These are phyloP conservation scores for Leishmania tropica DNA, from an alignment of 208 protist genomes.

Conservation along the genomic window DNA sequence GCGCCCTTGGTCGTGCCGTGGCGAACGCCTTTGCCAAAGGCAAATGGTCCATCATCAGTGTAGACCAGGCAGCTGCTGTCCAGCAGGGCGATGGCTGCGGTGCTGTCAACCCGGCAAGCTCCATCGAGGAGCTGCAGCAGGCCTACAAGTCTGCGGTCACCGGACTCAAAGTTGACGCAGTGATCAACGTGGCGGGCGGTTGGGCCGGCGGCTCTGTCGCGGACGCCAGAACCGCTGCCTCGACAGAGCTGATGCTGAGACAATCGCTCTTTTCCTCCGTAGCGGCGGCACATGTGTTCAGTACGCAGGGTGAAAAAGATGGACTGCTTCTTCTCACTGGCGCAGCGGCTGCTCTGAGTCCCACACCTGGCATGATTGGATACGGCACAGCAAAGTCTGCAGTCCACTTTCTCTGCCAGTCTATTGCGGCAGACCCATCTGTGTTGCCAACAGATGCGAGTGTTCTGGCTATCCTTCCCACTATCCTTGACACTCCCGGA, in stretches of 20 bases:
- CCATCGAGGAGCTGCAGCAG: conserved; percentile 35
- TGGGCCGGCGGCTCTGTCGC: conserved; percentile 62
- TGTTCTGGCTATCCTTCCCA: conserved; percentile 73
- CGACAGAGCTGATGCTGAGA: conserved; percentile 70
- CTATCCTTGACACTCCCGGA: conserved; percentile 63
- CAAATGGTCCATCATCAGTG: conserved; percentile 29
- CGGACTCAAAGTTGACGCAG: conserved; percentile 43
- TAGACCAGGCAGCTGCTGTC: conserved; percentile 6
- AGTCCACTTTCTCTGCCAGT: conserved; percentile 80
- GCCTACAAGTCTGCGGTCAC: conserved; percentile 28
- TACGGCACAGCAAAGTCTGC: conserved; percentile 88
- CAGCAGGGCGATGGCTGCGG: not conserved
- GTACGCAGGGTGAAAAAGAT: conserved; percentile 30
- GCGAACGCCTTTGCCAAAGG: conserved; percentile 28
- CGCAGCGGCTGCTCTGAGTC: conserved; percentile 12
- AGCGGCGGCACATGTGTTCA: conserved; percentile 59
- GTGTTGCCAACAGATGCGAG: conserved; percentile 42
- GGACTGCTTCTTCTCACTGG: conserved; percentile 78
- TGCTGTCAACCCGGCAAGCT: conserved; percentile 28
- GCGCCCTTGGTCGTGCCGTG: conserved; percentile 47
- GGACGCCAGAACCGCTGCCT: conserved; percentile 25
- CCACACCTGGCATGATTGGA: conserved; percentile 76
- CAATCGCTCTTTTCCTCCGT: conserved; percentile 80
- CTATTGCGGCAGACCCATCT: conserved; percentile 43
- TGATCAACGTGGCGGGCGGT: conserved; percentile 84